phyloP scores from a whole-genome alignment of 345 rosid genomes.

The Mallotus nudiflorus region DNA sequence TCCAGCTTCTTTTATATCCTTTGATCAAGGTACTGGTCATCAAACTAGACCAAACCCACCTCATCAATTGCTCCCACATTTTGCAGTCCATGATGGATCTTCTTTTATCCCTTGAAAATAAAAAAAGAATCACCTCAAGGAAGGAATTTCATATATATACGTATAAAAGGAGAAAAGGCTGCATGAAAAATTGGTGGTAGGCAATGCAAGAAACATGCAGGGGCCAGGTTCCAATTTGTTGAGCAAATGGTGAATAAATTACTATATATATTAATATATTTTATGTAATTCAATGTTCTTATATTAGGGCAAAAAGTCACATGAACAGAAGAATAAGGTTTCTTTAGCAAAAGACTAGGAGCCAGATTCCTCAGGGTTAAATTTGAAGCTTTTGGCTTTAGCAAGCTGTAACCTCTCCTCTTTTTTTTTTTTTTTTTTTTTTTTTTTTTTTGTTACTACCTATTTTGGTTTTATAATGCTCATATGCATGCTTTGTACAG shows the following conservation, averaged over 20 bases:
- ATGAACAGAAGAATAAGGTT: slow-evolving; percentile 20
- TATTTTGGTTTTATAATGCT: neutral
- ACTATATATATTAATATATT: neutral
- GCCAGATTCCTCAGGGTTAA: slow-evolving; percentile 10
- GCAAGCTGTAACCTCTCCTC: neutral
- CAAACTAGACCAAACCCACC: slow-evolving; percentile 47
- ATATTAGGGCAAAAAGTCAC: slow-evolving; percentile 10
- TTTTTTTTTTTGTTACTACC: neutral
- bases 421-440: neutral
- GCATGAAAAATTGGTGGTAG: neutral
- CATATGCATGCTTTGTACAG: slow-evolving; percentile 25
- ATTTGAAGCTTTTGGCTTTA: slow-evolving; percentile 4
- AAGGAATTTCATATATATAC: neutral
- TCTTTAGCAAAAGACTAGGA: slow-evolving; percentile 8
- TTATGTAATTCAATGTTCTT: neutral
- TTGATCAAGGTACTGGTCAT: slow-evolving; percentile 63
- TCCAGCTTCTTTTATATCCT: slow-evolving; percentile 59
- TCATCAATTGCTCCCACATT: slow-evolving; percentile 58
- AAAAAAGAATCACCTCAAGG: neutral
- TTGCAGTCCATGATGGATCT: slow-evolving; percentile 62
- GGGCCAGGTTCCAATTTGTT: no score
- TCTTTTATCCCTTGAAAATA: slow-evolving; percentile 53
- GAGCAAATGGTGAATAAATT: slow-evolving; percentile 3
- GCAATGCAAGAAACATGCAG: no score
- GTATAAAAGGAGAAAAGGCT: neutral